These are phyloP conservation scores for Stachybotrys echinatus DNA, from an alignment of 2,329 filamentous ascomycete species.

Conservation along the genomic window DNA sequence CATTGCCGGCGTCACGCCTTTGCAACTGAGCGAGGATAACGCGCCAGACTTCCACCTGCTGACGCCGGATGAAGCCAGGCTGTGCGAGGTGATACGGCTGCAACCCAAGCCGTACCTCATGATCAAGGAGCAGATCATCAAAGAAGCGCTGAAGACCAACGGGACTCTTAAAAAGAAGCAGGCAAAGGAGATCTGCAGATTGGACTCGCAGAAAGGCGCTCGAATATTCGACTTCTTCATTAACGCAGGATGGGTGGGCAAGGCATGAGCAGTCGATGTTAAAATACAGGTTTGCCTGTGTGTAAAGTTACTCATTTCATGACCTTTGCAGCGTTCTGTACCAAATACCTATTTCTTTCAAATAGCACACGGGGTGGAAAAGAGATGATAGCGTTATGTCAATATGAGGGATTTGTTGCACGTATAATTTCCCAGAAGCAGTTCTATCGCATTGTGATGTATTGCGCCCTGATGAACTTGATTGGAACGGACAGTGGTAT, in stretches of 20 bases:
- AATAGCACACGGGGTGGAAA: neutral
- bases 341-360: neutral
- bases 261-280: conserved; percentile 50
- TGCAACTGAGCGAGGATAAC: conserved; percentile 68
- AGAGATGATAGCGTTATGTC: too few species aligned
- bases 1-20: conserved; percentile 55
- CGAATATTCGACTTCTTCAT: conserved; percentile 94
- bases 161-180: conserved; percentile 91
- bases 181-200: conserved; percentile 75
- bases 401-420: too few species aligned
- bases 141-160: conserved; percentile 84
- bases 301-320: too few species aligned
- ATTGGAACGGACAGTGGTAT: too few species aligned
- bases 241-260: conserved; percentile 85
- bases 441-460: too few species aligned
- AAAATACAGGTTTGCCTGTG: too few species aligned
- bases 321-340: neutral
- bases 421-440: too few species aligned
- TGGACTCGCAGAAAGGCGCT: conserved; percentile 80
- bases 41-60: conserved; percentile 81
- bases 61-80: conserved; percentile 74
- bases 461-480: too few species aligned
- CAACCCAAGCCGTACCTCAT: conserved; percentile 93
- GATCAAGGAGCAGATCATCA: conserved; percentile 89
- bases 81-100: conserved; percentile 79